phyloP scores from a whole-genome alignment of 2,329 filamentous ascomycete species.

The Penicillium frequentans region DNA sequence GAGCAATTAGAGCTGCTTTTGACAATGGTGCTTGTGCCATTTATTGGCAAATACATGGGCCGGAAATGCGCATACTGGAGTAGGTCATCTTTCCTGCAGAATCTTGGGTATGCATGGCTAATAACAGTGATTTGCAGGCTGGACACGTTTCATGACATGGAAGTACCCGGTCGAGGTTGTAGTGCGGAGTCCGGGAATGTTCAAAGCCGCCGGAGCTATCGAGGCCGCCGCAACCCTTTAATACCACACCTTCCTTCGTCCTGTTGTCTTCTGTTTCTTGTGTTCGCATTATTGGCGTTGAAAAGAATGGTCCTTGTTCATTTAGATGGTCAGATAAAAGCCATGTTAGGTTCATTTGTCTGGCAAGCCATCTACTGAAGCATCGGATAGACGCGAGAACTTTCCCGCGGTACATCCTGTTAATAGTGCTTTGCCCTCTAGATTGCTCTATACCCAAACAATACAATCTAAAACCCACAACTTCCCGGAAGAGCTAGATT shows the following conservation, averaged over 20 bases:
- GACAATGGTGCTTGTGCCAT: constrained; percentile 93
- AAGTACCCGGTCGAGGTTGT: constrained; percentile 77
- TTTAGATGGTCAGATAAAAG: neutral
- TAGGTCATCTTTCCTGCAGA: constrained; percentile 43
- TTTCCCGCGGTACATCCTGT: constrained; percentile 1
- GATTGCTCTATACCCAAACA: constrained; percentile 24
- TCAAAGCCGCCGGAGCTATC: constrained; percentile 64
- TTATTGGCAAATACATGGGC: constrained; percentile 91
- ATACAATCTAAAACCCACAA: constrained; percentile 2
- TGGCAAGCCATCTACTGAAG: neutral
- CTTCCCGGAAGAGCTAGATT: neutral
- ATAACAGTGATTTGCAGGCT: constrained; percentile 57
- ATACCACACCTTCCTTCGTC: constrained; percentile 6
- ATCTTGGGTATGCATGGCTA: neutral
- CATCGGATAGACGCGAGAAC: neutral
- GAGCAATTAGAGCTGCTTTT: constrained; percentile 91
- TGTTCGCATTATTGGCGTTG: constrained; percentile 1
- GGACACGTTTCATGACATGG: constrained; percentile 94
- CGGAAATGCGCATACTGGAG: constrained; percentile 96
- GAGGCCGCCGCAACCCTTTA: constrained; percentile 52
- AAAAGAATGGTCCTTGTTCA: neutral
- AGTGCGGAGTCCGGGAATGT: constrained; percentile 60
- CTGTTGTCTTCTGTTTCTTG: neutral
- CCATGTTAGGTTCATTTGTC: neutral
- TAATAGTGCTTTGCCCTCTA: constrained; percentile 2